These are phyloP conservation scores for Jackrogersella multiformis DNA, from an alignment of 495 filamentous ascomycete genomes.

Conservation along the genomic window DNA sequence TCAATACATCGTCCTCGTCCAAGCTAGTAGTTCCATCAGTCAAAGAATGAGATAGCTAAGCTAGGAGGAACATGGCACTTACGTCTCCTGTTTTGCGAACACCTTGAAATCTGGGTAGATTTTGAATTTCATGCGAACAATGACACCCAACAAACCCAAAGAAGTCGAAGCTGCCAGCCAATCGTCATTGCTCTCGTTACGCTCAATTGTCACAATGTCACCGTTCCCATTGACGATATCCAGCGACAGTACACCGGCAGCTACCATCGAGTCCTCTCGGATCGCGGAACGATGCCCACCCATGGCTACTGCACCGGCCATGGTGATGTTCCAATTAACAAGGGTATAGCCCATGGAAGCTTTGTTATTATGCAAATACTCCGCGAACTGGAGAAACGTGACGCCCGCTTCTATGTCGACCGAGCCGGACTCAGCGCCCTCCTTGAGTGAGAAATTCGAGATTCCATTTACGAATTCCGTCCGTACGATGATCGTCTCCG, in stretches of 20 bases:
- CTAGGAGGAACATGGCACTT: constrained; percentile 22
- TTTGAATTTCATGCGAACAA: constrained; percentile 57
- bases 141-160: constrained; percentile 56
- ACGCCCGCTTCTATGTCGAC: constrained; percentile 60
- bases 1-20: constrained; percentile 55
- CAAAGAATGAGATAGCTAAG: not conserved
- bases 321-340: constrained; percentile 63
- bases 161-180: constrained; percentile 62
- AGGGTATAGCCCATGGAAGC: constrained; percentile 60
- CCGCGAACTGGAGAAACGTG: constrained; percentile 61
- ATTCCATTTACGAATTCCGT: constrained; percentile 57
- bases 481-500: constrained; percentile 54
- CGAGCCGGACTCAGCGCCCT: constrained; percentile 47
- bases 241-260: constrained; percentile 56
- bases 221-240: constrained; percentile 60
- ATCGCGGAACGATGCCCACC: constrained; percentile 59
- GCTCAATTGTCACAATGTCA: constrained; percentile 50
- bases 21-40: constrained; percentile 42
- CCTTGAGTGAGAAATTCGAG: constrained; percentile 49
- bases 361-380: constrained; percentile 54
- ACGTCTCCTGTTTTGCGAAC: constrained; percentile 59
- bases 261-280: constrained; percentile 61
- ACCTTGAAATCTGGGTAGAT: constrained; percentile 60
- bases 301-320: constrained; percentile 61
- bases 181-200: constrained; percentile 52